Base-by-base conservation (phyloP, 495 filamentous ascomycete genomes). In the Penicilliopsis zonata region DNA sequence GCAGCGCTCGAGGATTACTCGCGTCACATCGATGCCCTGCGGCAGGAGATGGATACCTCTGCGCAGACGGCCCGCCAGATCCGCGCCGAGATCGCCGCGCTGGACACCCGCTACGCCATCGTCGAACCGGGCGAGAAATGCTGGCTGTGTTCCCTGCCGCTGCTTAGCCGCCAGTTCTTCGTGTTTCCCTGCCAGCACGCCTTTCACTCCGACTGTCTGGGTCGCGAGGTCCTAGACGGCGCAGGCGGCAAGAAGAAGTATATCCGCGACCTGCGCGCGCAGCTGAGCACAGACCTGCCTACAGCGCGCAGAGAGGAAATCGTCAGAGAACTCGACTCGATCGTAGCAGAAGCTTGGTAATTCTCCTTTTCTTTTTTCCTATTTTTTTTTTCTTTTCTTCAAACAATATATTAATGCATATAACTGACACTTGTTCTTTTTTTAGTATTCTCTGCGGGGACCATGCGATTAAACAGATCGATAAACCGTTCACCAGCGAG, bases 171-270 rank as follows among this genome's bases (percentile, higher is more conserved):
- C 36, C 84, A 93, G 50, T 98, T 96, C 59, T 98, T 94, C 39
- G 90, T 96, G 8, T 98, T 96, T 49, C 87, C 90, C 0, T 98
- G 90, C 53, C 90, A 95, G 62, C 90, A 98, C 55, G 86, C 86
- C 13, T 96, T 95, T 43, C 90, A 98, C 50, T 83, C 80, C 37
- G 90, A 96, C 45, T 98, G 92, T 50, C 53, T 96, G 13, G 87
- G 80, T 0, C 74, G 69, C 43, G 79, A 81, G 43, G 86, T 96
- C 0, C 61, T 94, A 28, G 82, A 86, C 39, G 63, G 65, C 9
- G 74, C 74, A 0, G 65, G 80, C 16, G 80, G 72, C 15, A 88
- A 80, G 64, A 77, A 74, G 20, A 73, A 74, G 55, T 68, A 82
- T 45, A 93, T 98, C 31, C 69, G 71, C 22, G 90, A 95, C 56